Evolutionary conservation across 2,329 filamentous ascomycete genomes (phyloP).

Genomic region (Cercospora brassicicola): DNA sequence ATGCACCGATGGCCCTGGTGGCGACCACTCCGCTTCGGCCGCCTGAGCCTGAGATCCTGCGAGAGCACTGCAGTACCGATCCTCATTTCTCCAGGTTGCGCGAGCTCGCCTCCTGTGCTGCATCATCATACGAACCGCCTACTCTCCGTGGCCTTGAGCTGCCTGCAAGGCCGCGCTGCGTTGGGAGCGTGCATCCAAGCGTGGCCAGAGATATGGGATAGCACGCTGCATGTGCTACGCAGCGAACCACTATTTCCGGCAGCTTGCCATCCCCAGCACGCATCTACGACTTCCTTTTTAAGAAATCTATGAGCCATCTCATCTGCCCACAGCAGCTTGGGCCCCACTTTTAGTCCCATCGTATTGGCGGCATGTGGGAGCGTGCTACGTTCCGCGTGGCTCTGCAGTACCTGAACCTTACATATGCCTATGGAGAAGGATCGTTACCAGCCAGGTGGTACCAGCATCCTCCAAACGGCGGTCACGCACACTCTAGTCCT

Average conservation of each 20-base stretch:
- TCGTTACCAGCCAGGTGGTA: neutral
- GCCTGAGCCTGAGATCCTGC: slow-evolving; percentile 3
- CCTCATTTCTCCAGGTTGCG: slow-evolving; percentile 9
- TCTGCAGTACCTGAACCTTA: neutral
- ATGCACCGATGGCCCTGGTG: neutral
- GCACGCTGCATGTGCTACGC: slow-evolving; percentile 23
- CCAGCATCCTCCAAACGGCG: neutral
- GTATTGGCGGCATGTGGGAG: slow-evolving; percentile 50
- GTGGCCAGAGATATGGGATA: slow-evolving; percentile 24
- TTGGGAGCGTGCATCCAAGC: slow-evolving; percentile 14
- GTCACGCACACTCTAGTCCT: neutral
- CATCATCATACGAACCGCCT: slow-evolving; percentile 22
- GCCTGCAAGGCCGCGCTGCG: slow-evolving; percentile 10
- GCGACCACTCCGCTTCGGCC: neutral
- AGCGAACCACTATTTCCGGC: slow-evolving; percentile 20
- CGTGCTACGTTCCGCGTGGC: slow-evolving; percentile 2
- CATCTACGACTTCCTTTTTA: slow-evolving; percentile 31
- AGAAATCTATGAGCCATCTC: slow-evolving; percentile 9
- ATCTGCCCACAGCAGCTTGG: slow-evolving; percentile 41
- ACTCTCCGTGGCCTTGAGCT: slow-evolving; percentile 20
- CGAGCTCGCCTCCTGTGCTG: slow-evolving; percentile 7
- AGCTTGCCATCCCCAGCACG: slow-evolving; percentile 12
- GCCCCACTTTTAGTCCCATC: slow-evolving; percentile 52
- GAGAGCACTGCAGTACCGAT: slow-evolving; percentile 16
- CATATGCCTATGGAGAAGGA: neutral